These are phyloP conservation scores for Cerioporus squamosus DNA, from an alignment of 1,284 basidiomycete species.

Conservation along the genomic window DNA sequence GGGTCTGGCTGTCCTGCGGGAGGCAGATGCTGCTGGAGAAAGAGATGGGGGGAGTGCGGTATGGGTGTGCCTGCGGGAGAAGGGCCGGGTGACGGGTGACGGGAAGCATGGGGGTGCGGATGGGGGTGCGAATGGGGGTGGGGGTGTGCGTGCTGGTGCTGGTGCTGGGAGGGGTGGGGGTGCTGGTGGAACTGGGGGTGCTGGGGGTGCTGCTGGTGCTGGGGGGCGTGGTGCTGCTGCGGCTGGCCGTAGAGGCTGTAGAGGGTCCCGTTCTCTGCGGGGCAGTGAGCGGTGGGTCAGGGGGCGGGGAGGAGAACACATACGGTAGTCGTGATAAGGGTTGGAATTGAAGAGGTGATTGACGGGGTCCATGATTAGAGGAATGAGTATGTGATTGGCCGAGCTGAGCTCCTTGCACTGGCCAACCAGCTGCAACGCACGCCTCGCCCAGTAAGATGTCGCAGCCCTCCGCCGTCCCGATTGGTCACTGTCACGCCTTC, in stretches of 20 bases:
- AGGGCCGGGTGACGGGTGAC: constrained; percentile 33
- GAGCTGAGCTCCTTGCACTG: constrained; percentile 14
- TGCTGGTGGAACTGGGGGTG: constrained; percentile 17
- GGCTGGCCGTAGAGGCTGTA: constrained; percentile 34
- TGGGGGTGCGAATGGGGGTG: constrained; percentile 20
- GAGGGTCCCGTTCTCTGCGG: constrained; percentile 16
- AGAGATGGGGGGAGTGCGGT: constrained; percentile 30
- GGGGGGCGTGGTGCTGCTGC: no score
- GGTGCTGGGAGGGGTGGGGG: no score
- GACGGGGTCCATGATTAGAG: constrained; percentile 57
- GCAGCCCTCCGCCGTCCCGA: constrained; percentile 17
- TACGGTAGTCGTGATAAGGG: constrained; percentile 54
- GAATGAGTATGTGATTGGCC: constrained; percentile 41
- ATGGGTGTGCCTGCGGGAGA: constrained; percentile 30
- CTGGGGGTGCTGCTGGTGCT: constrained; percentile 25
- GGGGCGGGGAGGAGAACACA: constrained; percentile 17
- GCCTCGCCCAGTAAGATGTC: constrained; percentile 24
- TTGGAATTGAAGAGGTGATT: constrained; percentile 66
- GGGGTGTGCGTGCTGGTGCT: constrained; percentile 22
- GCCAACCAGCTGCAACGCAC: constrained; percentile 27
- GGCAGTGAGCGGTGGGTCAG: constrained; percentile 1
- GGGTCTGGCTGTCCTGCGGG: constrained; percentile 9
- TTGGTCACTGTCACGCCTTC: constrained; percentile 22
- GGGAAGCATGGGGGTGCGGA: constrained; percentile 28
- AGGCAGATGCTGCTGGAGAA: constrained; percentile 30